Evolutionary conservation across 768 basidiomycete species (phyloP).

Genomic region (Lentinula guzmanii): DNA sequence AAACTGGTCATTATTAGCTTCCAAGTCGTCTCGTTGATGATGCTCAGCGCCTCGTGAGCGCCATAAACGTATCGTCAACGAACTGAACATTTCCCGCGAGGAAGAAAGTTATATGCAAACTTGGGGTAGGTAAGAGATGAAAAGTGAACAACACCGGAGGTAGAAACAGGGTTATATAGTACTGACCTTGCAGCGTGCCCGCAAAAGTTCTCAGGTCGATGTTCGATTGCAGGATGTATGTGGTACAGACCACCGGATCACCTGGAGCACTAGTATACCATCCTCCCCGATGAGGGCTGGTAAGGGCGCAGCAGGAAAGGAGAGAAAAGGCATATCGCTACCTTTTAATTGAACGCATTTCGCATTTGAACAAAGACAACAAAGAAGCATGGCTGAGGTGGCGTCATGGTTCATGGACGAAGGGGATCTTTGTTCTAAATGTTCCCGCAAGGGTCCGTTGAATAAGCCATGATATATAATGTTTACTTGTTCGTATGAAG

Average conservation of each 20-base stretch:
- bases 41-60: not conserved
- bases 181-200: conserved; percentile 1
- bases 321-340: not conserved
- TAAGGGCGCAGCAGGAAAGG: not conserved
- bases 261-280: not conserved
- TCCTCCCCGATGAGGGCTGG: conserved; percentile 6
- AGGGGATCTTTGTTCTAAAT: not conserved
- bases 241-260: not conserved
- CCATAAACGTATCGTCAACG: not conserved
- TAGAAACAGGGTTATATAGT: not conserved
- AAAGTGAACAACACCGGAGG: not conserved
- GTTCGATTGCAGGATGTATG: not conserved
- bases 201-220: not conserved
- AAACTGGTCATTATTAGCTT: conserved; percentile 6
- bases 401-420: not conserved
- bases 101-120: not conserved
- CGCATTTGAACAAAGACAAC: not conserved
- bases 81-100: not conserved
- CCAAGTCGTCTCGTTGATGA: conserved; percentile 11
- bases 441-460: not conserved
- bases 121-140: not conserved
- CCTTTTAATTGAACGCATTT: not conserved
- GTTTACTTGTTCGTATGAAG: too few species aligned
- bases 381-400: not conserved
- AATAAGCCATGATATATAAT: not conserved